phyloP scores from a whole-genome alignment of 192 early-diverging fungal species.

The Lunasporangiospora selenospora region DNA sequence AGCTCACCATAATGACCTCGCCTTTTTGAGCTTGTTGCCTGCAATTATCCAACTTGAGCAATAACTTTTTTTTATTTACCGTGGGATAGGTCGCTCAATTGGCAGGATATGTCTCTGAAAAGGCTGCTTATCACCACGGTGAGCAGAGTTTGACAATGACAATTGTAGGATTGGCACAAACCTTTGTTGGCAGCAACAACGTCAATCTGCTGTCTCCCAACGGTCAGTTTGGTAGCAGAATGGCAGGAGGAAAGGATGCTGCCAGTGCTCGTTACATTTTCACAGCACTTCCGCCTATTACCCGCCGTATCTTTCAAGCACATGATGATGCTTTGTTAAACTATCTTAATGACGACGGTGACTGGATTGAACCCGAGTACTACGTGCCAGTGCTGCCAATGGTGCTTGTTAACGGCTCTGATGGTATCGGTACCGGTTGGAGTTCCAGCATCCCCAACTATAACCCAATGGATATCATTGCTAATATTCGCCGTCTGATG shows the following conservation, averaged over 20 bases:
- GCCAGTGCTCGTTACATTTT: slow-evolving; percentile 98
- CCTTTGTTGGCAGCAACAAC: slow-evolving; percentile 97
- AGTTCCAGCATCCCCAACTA: slow-evolving; percentile 83
- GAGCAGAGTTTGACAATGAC: slow-evolving; percentile 83
- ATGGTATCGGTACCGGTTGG: slow-evolving; percentile 97
- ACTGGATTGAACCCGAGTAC: slow-evolving; percentile 94
- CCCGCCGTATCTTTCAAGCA: slow-evolving; percentile 79
- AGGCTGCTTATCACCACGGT: slow-evolving; percentile 95
- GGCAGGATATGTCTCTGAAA: slow-evolving; percentile 88
- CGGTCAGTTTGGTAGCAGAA: slow-evolving; percentile 93
- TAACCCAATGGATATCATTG: slow-evolving; percentile 89
- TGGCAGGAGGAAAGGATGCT: slow-evolving; percentile 90
- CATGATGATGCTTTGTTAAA: slow-evolving; percentile 85
- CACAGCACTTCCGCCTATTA: slow-evolving; percentile 74
- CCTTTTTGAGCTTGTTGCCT: background rate
- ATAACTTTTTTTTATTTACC: background rate
- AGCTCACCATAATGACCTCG: background rate
- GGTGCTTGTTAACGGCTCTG: slow-evolving; percentile 91
- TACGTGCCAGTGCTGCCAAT: slow-evolving; percentile 94
- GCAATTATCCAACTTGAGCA: background rate
- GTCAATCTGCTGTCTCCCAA: slow-evolving; percentile 81
- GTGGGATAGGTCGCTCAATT: slow-evolving; percentile 74
- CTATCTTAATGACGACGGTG: slow-evolving; percentile 89
- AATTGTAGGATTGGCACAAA: slow-evolving; percentile 93
- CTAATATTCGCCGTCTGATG: slow-evolving; percentile 85